Evolutionary conservation across 371 early-diverging fungal genomes (phyloP).

Genomic region (Mucor velutinosus): DNA sequence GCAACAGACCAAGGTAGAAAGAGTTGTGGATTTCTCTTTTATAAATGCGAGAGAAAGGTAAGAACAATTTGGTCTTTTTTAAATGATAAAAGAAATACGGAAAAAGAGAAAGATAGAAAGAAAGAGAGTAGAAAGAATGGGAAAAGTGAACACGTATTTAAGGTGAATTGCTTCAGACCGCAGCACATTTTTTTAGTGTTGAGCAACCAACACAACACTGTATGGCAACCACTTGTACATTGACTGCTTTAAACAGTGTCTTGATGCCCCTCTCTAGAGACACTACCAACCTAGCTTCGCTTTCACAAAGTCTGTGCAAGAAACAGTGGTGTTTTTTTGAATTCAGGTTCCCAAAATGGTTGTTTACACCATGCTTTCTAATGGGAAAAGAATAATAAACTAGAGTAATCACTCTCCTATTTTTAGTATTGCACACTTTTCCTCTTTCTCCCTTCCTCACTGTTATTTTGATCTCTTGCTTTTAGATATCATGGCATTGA

Average conservation of each 20-base stretch:
- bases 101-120: neutral
- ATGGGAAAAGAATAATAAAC: neutral
- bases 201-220: neutral
- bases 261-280: neutral
- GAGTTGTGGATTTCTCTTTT: neutral
- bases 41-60: neutral
- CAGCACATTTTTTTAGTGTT: slow-evolving; percentile 1
- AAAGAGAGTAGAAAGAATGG: neutral
- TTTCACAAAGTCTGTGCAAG: neutral
- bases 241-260: neutral
- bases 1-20: neutral
- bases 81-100: neutral
- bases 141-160: neutral
- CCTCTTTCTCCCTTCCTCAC: neutral
- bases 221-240: neutral
- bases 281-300: neutral
- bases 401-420: neutral
- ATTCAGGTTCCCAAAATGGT: neutral
- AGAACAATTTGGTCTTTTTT: slow-evolving; percentile 1
- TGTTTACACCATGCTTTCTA: slow-evolving; percentile 2
- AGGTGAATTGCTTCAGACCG: slow-evolving; percentile 2
- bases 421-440: neutral
- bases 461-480: neutral
- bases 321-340: neutral
- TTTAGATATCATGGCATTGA: neutral